Percentiles rank a stretch among this genome's conserved stretches.
These are phyloP conservation scores for Pascua guehoae DNA, from an alignment of 1,284 basidiomycete genomes.

Conservation along the genomic window DNA sequence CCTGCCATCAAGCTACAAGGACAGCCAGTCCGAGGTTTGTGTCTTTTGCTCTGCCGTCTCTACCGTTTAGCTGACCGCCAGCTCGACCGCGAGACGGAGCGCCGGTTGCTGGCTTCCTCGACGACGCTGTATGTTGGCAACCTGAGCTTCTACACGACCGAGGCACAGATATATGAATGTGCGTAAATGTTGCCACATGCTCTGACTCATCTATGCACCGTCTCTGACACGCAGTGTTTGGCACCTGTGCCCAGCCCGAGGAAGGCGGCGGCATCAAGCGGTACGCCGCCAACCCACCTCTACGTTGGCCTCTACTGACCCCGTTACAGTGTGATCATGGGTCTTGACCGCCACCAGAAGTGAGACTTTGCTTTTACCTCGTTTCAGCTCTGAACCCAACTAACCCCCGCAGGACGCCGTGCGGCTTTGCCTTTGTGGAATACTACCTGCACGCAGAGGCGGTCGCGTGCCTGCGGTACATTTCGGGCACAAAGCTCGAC, in stretches of 20 bases:
- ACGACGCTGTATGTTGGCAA: constrained; percentile 80
- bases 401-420: constrained; percentile 72
- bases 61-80: constrained; percentile 12
- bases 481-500: constrained; percentile 97
- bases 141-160: constrained; percentile 95
- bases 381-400: neutral
- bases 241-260: constrained; percentile 81
- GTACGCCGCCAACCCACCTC: constrained; percentile 13
- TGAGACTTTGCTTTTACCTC: constrained; percentile 31
- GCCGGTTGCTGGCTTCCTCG: constrained; percentile 52
- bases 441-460: constrained; percentile 96
- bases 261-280: constrained; percentile 95
- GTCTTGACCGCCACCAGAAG: constrained; percentile 92
- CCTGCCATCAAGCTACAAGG: constrained; percentile 91
- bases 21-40: constrained; percentile 69
- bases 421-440: constrained; percentile 99
- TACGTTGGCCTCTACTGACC: constrained; percentile 1
- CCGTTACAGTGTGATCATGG: constrained; percentile 80
- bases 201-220: neutral
- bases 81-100: constrained; percentile 51
- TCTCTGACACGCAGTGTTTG: constrained; percentile 60
- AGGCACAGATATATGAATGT: constrained; percentile 97
- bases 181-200: constrained; percentile 11
- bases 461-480: constrained; percentile 84
- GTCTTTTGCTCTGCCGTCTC: no score